phyloP scores from a whole-genome alignment of 768 basidiomycete species.

The Suillus hirtellus region DNA sequence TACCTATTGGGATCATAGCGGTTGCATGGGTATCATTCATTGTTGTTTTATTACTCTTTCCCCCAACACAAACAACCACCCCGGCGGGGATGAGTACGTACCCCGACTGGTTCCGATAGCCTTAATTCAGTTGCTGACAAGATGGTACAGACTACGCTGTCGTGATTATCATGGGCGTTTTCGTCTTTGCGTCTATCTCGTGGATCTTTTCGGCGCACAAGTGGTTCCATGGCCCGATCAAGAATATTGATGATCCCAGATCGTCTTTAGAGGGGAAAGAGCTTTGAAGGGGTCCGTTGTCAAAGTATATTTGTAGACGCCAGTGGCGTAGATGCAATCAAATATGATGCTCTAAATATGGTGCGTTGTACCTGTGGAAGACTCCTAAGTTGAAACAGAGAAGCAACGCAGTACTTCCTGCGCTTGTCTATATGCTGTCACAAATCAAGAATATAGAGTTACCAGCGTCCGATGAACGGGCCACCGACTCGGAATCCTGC shows the following conservation, averaged over 20 bases:
- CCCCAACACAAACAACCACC: slow-evolving; percentile 39
- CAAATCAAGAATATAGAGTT: too few relatives aligned
- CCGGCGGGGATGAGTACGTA: slow-evolving; percentile 57
- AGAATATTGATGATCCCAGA: slow-evolving; percentile 40
- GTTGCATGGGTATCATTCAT: slow-evolving; percentile 70
- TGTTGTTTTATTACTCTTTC: slow-evolving; percentile 58
- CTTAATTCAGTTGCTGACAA: slow-evolving; percentile 6
- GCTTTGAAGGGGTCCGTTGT: slow-evolving; percentile 2
- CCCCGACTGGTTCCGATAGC: neutral
- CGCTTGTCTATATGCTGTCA: too few relatives aligned
- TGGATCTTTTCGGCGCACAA: slow-evolving; percentile 69
- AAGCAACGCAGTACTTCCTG: too few relatives aligned
- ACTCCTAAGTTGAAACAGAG: neutral
- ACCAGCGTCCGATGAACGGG: too few relatives aligned
- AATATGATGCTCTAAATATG: neutral
- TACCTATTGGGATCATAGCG: slow-evolving; percentile 59
- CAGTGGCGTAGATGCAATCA: neutral
- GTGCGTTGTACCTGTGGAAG: neutral
- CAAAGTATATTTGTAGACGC: neutral
- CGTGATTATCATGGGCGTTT: slow-evolving; percentile 64
- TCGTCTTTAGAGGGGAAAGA: slow-evolving; percentile 17
- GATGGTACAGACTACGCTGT: slow-evolving; percentile 59
- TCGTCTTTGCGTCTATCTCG: slow-evolving; percentile 60
- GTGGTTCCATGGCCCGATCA: slow-evolving; percentile 71
- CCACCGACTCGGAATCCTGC: too few relatives aligned